Percentiles rank a stretch among this genome's conserved stretches.
phyloP scores from a whole-genome alignment of 805 yeast genomes.

The Cyberlindnera subsufficiens region DNA sequence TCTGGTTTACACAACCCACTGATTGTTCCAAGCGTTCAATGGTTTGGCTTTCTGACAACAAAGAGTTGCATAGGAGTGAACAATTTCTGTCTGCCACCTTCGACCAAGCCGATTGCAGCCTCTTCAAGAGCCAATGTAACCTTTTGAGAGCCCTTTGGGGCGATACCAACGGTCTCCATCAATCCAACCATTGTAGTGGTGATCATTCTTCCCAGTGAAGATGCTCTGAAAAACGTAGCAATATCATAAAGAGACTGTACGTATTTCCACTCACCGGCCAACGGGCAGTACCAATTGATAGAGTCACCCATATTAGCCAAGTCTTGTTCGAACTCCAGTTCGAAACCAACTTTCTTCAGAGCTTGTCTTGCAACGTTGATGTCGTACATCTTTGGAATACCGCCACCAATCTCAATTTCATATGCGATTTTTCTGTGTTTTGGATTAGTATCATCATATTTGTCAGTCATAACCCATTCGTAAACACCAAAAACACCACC shows the following conservation, averaged over 20 bases:
- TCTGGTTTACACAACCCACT: background rate
- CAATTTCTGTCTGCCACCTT: slow-evolving; percentile 83
- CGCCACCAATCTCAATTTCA: slow-evolving; percentile 98
- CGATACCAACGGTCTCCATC: slow-evolving; percentile 81
- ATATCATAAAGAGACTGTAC: slow-evolving; percentile 77
- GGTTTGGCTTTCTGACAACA: slow-evolving; percentile 88
- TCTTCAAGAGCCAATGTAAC: slow-evolving; percentile 93
- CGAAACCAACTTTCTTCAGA: slow-evolving; percentile 80
- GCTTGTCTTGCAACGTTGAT: slow-evolving; percentile 85
- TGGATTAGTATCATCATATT: slow-evolving; percentile 77
- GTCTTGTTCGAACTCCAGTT: slow-evolving; percentile 68
- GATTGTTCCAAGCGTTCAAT: slow-evolving; percentile 17
- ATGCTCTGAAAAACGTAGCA: slow-evolving; percentile 83
- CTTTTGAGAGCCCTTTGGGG: slow-evolving; percentile 87
- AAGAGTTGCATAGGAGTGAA: slow-evolving; percentile 98
- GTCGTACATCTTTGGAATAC: slow-evolving; percentile 94
- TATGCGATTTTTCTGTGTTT: slow-evolving; percentile 93
- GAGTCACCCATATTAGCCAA: slow-evolving; percentile 77
- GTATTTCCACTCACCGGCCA: slow-evolving; percentile 89
- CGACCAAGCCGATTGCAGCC: slow-evolving; percentile 92
- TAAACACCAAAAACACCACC: slow-evolving; percentile 98
- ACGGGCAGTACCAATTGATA: slow-evolving; percentile 97
- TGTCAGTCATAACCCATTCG: slow-evolving; percentile 99
- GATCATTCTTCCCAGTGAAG: slow-evolving; percentile 75
- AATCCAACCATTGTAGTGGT: slow-evolving; percentile 76